Evolutionary conservation across 2,329 filamentous ascomycete genomes (phyloP).

Genomic region (Phaeomoniella chlamydospora): DNA sequence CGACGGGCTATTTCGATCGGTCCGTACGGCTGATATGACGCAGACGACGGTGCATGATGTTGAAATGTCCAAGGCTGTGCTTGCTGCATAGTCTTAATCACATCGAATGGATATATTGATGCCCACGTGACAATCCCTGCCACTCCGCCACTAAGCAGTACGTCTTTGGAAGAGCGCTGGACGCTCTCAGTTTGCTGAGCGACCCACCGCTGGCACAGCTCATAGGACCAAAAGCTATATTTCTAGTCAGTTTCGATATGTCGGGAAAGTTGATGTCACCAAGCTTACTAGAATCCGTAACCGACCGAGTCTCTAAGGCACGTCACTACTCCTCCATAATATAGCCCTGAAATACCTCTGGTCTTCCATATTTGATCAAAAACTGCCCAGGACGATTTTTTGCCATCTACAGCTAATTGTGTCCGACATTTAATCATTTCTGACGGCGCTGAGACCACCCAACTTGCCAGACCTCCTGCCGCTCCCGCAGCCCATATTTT

Average conservation of each 20-base stretch:
- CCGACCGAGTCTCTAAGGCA: slow-evolving; percentile 73
- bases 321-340: slow-evolving; percentile 69
- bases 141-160: slow-evolving; percentile 71
- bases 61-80: slow-evolving; percentile 37
- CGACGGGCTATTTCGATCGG: slow-evolving; percentile 50
- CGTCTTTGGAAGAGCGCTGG: slow-evolving; percentile 38
- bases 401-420: slow-evolving; percentile 42
- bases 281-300: slow-evolving; percentile 77
- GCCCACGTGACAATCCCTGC: slow-evolving; percentile 82
- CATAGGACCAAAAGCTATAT: slow-evolving; percentile 71
- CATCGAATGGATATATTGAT: slow-evolving; percentile 80
- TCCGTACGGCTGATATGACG: slow-evolving; percentile 19
- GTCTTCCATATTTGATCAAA: slow-evolving; percentile 43
- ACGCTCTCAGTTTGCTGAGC: slow-evolving; percentile 15
- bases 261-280: slow-evolving; percentile 11
- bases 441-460: slow-evolving; percentile 73
- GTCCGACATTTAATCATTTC: slow-evolving; percentile 84
- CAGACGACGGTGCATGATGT: slow-evolving; percentile 3
- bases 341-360: slow-evolving; percentile 56
- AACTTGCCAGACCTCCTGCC: slow-evolving; percentile 69
- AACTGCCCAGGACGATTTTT: slow-evolving; percentile 48
- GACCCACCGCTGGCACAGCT: slow-evolving; percentile 51
- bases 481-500: slow-evolving; percentile 70
- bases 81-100: slow-evolving; percentile 87
- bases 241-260: slow-evolving; percentile 2